phyloP scores from a whole-genome alignment of 768 basidiomycete species.

The Auricularia sp. region DNA sequence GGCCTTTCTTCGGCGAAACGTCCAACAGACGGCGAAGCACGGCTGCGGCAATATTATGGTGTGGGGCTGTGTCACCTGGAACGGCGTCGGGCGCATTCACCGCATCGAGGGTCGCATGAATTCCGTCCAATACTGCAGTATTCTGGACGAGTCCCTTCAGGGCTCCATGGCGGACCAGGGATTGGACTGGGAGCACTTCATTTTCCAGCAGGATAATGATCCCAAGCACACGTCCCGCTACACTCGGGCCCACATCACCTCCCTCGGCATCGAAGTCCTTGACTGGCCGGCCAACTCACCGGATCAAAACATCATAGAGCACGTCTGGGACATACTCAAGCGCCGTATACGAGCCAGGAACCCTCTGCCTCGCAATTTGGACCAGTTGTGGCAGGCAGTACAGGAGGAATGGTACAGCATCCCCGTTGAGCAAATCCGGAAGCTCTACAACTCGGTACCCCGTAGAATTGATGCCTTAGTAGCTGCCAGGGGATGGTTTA shows the following conservation, averaged over 20 bases:
- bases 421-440: not conserved
- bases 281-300: constrained; percentile 26
- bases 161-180: constrained; percentile 19
- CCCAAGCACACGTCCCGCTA: constrained; percentile 25
- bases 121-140: constrained; percentile 17
- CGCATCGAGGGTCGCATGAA: constrained; percentile 26
- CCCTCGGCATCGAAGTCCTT: constrained; percentile 20
- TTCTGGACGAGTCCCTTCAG: constrained; percentile 21
- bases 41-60: constrained; percentile 28
- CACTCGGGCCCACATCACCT: constrained; percentile 20
- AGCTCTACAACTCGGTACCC: not conserved
- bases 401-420: constrained; percentile 5
- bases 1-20: constrained; percentile 14
- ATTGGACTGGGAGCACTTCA: constrained; percentile 10
- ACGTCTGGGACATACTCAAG: constrained; percentile 25
- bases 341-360: constrained; percentile 7
- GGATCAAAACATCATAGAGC: constrained; percentile 28
- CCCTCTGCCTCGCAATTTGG: constrained; percentile 11
- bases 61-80: constrained; percentile 26
- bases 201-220: constrained; percentile 31
- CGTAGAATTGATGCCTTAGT: not conserved
- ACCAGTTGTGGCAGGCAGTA: constrained; percentile 16
- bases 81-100: constrained; percentile 20
- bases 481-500: constrained; percentile 1
- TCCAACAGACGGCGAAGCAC: constrained; percentile 25